phyloP scores from a whole-genome alignment of 1,139 yeast species.

The Pneumocystis canis region DNA sequence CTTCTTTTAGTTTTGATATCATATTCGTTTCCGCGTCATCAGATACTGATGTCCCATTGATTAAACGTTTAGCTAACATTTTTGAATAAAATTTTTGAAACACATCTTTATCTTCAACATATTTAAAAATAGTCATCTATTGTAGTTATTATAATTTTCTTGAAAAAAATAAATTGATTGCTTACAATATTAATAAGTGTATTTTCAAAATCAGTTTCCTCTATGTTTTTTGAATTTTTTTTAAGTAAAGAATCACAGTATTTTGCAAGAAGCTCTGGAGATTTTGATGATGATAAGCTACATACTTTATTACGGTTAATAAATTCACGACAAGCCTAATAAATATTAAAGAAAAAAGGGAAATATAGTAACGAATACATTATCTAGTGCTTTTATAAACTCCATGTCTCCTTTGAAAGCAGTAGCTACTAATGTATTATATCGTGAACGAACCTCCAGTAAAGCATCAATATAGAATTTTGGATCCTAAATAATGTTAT shows the following conservation, averaged over 20 bases:
- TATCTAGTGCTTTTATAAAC: constrained; percentile 76
- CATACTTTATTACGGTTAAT: constrained; percentile 78
- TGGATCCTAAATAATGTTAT: constrained; percentile 39
- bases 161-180: neutral
- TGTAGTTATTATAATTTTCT: neutral
- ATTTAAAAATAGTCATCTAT: constrained; percentile 64
- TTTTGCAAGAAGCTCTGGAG: constrained; percentile 84
- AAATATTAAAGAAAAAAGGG: constrained; percentile 21
- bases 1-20: constrained; percentile 75
- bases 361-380: constrained; percentile 17
- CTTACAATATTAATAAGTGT: constrained; percentile 45
- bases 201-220: constrained; percentile 49
- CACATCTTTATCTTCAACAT: constrained; percentile 85
- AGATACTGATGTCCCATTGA: constrained; percentile 68
- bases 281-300: constrained; percentile 42
- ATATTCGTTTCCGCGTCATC: constrained; percentile 76
- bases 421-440: constrained; percentile 47
- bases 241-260: constrained; percentile 69
- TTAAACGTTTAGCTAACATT: constrained; percentile 72
- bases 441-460: constrained; percentile 52
- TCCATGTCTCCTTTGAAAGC: constrained; percentile 67
- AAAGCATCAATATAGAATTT: constrained; percentile 67
- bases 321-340: constrained; percentile 53
- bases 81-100: constrained; percentile 90
- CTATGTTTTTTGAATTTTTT: constrained; percentile 57